Evolutionary conservation across 768 basidiomycete species (phyloP).

Genomic region (Pisolithus orientalis): DNA sequence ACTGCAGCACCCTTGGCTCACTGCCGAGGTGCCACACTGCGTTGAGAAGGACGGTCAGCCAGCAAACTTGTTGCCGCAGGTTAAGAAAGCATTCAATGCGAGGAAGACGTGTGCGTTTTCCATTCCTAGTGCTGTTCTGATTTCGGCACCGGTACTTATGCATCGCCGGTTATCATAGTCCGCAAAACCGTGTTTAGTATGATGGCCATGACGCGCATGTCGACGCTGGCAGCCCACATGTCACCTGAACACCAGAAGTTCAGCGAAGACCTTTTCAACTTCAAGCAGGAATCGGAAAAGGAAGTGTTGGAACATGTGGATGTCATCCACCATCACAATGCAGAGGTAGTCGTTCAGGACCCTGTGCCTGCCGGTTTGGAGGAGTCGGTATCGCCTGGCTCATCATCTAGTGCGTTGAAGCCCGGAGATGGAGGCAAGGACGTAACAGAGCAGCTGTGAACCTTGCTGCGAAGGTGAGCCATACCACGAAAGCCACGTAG

Average conservation of each 20-base stretch:
- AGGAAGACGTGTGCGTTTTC: slow-evolving; percentile 67
- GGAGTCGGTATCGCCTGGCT: background rate
- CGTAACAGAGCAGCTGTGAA: slow-evolving; percentile 21
- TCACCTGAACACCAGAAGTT: slow-evolving; percentile 43
- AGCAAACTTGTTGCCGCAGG: slow-evolving; percentile 78
- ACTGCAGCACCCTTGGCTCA: slow-evolving; percentile 66
- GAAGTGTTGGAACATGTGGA: slow-evolving; percentile 31
- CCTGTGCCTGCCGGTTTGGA: slow-evolving; percentile 1
- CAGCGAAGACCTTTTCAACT: slow-evolving; percentile 53
- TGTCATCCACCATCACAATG: slow-evolving; percentile 46
- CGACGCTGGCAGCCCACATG: slow-evolving; percentile 39
- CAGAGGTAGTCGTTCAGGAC: slow-evolving; percentile 1
- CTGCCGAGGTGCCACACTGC: slow-evolving; percentile 61
- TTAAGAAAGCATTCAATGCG: slow-evolving; percentile 87
- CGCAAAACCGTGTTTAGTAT: slow-evolving; percentile 82
- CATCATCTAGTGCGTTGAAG: background rate
- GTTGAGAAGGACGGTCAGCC: slow-evolving; percentile 55
- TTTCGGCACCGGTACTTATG: slow-evolving; percentile 1
- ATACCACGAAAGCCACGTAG: slow-evolving; percentile 10
- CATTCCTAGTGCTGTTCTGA: background rate
- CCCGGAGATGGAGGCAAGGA: slow-evolving; percentile 12
- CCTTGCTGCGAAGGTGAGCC: slow-evolving; percentile 25
- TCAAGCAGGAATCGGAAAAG: slow-evolving; percentile 79
- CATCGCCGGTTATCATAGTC: slow-evolving; percentile 43
- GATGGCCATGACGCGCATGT: slow-evolving; percentile 80